Evolutionary conservation across 1,139 yeast genomes (phyloP).

Genomic region (Magnusiomyces tetraspermus): DNA sequence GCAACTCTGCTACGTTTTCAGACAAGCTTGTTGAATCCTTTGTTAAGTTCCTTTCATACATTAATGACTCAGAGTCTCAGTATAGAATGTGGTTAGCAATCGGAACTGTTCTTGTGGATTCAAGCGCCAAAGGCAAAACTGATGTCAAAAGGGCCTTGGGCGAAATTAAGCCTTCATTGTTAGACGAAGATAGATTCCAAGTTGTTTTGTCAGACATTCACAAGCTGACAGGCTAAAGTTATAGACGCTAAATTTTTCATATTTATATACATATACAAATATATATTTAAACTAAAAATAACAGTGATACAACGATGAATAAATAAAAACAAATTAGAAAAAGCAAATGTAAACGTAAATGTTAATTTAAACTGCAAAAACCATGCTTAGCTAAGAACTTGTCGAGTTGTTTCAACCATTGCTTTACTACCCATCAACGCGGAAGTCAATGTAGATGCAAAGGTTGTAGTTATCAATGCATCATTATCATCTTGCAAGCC

Average conservation of each 20-base stretch:
- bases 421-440: conserved; percentile 4
- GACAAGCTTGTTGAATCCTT: conserved; percentile 21
- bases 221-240: conserved; percentile 1
- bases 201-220: conserved; percentile 10
- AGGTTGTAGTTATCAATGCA: conserved; percentile 2
- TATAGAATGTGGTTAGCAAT: conserved; percentile 47
- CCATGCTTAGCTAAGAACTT: not conserved
- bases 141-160: conserved; percentile 5
- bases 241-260: not conserved
- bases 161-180: not conserved
- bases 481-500: not conserved
- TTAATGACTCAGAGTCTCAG: conserved; percentile 43
- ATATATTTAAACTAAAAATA: not conserved
- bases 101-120: conserved; percentile 36
- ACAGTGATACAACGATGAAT: too few relatives aligned
- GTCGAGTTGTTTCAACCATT: not conserved
- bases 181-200: conserved; percentile 12
- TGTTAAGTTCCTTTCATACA: conserved; percentile 16
- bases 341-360: not conserved
- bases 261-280: not conserved
- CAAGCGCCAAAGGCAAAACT: conserved; percentile 6
- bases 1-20: conserved; percentile 17
- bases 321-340: not conserved
- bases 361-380: not conserved
- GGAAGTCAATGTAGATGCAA: not conserved